Conservation (phyloP, 129 eudicot species). For the Flaveria bidentis region DNA sequence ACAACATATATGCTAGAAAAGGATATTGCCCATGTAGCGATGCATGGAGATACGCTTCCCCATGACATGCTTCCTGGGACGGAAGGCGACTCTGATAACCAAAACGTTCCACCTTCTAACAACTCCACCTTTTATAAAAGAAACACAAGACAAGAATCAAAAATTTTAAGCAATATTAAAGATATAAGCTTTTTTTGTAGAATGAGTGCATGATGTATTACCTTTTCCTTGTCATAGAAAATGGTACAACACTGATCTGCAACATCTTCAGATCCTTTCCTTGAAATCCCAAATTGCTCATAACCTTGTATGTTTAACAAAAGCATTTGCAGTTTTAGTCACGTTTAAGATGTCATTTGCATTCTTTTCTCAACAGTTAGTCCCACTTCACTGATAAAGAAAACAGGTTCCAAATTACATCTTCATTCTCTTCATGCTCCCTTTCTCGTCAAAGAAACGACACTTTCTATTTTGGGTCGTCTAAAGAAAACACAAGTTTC, state of each 20-base stretch:
- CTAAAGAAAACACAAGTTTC: not conserved
- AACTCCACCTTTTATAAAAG: slow-evolving; percentile 68
- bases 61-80: slow-evolving; percentile 98
- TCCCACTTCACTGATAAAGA: slow-evolving; percentile 5
- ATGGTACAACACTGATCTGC: slow-evolving; percentile 87
- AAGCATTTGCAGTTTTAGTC: slow-evolving; percentile 8
- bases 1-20: slow-evolving; percentile 32
- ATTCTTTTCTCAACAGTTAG: not conserved
- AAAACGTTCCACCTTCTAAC: slow-evolving; percentile 96
- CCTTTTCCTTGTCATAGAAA: slow-evolving; percentile 95
- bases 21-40: slow-evolving; percentile 99
- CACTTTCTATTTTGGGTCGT: slow-evolving; percentile 7
- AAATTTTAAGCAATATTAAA: not conserved
- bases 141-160: not conserved
- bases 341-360: not conserved
- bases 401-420: not conserved
- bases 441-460: not conserved
- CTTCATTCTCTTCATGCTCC: not conserved
- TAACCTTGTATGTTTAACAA: slow-evolving; percentile 52
- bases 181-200: slow-evolving; percentile 2
- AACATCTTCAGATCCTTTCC: slow-evolving; percentile 92
- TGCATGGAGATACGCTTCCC: slow-evolving; percentile 85
- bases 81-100: slow-evolving; percentile 97
- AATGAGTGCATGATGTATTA: not conserved
- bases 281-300: slow-evolving; percentile 83